Percentiles rank a stretch among this genome's conserved stretches.
Conservation (phyloP, 805 yeast species). For the Ogataea trehaloabstinens region DNA sequence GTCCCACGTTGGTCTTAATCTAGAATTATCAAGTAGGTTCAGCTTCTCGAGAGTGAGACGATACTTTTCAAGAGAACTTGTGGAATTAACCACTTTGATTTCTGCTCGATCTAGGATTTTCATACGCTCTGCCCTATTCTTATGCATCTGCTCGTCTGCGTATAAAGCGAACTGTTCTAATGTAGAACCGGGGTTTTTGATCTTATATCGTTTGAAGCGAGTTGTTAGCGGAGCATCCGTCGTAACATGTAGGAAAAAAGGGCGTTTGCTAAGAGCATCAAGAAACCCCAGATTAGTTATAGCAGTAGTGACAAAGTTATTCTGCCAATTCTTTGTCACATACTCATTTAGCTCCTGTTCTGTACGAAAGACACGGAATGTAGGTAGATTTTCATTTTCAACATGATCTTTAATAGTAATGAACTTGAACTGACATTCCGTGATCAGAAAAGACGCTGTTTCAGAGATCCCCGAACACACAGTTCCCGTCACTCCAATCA, state of each 20-base stretch:
- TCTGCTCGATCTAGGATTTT: conserved; percentile 48
- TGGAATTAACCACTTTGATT: conserved; percentile 55
- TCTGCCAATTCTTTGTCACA: conserved; percentile 67
- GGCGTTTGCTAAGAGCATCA: conserved; percentile 56
- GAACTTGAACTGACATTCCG: conserved; percentile 47
- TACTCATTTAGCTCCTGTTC: conserved; percentile 50
- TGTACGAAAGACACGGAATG: conserved; percentile 32
- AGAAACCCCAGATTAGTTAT: conserved; percentile 44
- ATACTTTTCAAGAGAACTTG: conserved; percentile 36
- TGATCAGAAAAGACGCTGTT: conserved; percentile 54
- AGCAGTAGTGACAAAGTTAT: conserved; percentile 57
- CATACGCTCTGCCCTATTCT: conserved; percentile 29
- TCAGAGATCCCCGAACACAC: conserved; percentile 64
- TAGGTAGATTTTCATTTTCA: conserved; percentile 20
- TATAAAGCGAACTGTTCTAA: conserved; percentile 17
- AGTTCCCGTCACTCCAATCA: conserved; percentile 75
- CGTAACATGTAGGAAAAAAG: conserved; percentile 78
- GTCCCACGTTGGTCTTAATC: conserved; percentile 94
- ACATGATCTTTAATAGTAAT: conserved; percentile 25
- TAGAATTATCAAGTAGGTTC: conserved; percentile 46
- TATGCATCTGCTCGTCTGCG: conserved; percentile 11
- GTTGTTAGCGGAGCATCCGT: conserved; percentile 67
- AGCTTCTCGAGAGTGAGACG: conserved; percentile 38
- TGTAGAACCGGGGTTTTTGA: conserved; percentile 8
- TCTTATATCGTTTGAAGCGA: conserved; percentile 39